Conservation (phyloP, 208 protist species). For the Trypanosoma mega region DNA sequence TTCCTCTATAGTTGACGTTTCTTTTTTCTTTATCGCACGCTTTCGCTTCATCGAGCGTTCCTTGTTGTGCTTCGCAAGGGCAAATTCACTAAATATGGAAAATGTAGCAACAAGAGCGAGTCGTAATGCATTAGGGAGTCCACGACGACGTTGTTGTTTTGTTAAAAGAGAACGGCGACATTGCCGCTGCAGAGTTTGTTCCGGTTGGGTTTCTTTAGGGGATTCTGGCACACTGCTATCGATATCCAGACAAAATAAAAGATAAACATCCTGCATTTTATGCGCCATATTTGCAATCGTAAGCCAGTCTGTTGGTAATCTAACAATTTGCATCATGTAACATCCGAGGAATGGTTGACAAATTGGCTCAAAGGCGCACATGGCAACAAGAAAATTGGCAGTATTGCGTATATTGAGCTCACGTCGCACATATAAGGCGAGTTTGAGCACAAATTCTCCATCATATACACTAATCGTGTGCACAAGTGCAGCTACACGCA, state of each 20-base stretch:
- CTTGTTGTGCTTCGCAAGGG: constrained; percentile 95
- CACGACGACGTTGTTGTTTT: background rate
- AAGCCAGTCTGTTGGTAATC: constrained; percentile 94
- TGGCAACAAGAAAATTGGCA: constrained; percentile 87
- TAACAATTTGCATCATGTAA: constrained; percentile 84
- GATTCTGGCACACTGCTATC: constrained; percentile 21
- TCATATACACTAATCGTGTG: constrained; percentile 58
- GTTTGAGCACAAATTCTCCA: constrained; percentile 91
- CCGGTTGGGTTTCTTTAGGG: no score
- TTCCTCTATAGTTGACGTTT: constrained; percentile 1
- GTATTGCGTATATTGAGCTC: constrained; percentile 92
- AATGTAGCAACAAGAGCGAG: constrained; percentile 86
- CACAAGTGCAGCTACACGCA: constrained; percentile 51
- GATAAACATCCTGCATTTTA: constrained; percentile 4
- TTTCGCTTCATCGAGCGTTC: constrained; percentile 55
- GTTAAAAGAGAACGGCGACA: background rate
- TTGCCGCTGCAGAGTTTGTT: background rate
- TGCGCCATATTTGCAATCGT: constrained; percentile 85
- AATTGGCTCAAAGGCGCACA: constrained; percentile 68
- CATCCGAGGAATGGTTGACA: constrained; percentile 83
- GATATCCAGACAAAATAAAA: background rate
- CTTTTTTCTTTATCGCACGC: constrained; percentile 32
- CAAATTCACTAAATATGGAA: constrained; percentile 87
- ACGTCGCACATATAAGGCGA: constrained; percentile 89
- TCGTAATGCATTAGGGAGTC: constrained; percentile 86